These are phyloP conservation scores for Chalaropsis ovoidea DNA, from an alignment of 2,329 filamentous ascomycete genomes.

Conservation along the genomic window DNA sequence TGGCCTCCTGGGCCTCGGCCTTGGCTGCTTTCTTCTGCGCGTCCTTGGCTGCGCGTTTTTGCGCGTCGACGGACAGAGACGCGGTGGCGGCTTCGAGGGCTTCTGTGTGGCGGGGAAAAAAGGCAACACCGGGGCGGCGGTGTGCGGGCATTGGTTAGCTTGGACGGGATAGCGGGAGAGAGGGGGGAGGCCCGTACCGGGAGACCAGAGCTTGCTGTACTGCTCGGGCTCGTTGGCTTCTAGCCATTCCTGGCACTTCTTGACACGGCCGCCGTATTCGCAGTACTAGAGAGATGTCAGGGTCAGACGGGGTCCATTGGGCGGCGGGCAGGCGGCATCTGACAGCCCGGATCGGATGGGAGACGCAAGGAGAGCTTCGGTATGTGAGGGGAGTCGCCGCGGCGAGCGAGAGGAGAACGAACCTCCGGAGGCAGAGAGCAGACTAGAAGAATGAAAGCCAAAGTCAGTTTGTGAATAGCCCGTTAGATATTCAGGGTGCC, in stretches of 20 bases:
- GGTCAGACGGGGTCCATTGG: conserved; percentile 14
- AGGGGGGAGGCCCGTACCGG: conserved; percentile 45
- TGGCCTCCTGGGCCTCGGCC: conserved; percentile 75
- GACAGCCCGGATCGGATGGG: conserved; percentile 14
- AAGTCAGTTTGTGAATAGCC: background rate
- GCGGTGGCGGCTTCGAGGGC: conserved; percentile 75
- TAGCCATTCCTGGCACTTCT: conserved; percentile 97
- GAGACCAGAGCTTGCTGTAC: conserved; percentile 74
- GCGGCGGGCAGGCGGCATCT: background rate
- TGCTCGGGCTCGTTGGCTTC: conserved; percentile 61
- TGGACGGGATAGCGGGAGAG: background rate
- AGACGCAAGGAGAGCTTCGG: conserved; percentile 18
- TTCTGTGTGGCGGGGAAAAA: conserved; percentile 42
- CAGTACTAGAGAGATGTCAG: conserved; percentile 61
- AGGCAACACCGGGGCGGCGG: background rate
- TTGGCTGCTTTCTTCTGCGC: conserved; percentile 94
- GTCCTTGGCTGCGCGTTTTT: conserved; percentile 91
- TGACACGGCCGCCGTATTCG: conserved; percentile 92
- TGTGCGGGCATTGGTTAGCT: background rate
- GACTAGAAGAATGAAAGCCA: conserved; percentile 35
- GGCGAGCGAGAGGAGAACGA: conserved; percentile 28
- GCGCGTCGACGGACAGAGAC: conserved; percentile 76
- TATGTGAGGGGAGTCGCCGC: background rate
- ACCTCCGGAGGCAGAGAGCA: conserved; percentile 58
- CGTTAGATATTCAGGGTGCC: background rate